Evolutionary conservation across 768 basidiomycete species (phyloP), one percentile per base, ranked within the genome.

Genomic region (Obba rivulosa): DNA sequence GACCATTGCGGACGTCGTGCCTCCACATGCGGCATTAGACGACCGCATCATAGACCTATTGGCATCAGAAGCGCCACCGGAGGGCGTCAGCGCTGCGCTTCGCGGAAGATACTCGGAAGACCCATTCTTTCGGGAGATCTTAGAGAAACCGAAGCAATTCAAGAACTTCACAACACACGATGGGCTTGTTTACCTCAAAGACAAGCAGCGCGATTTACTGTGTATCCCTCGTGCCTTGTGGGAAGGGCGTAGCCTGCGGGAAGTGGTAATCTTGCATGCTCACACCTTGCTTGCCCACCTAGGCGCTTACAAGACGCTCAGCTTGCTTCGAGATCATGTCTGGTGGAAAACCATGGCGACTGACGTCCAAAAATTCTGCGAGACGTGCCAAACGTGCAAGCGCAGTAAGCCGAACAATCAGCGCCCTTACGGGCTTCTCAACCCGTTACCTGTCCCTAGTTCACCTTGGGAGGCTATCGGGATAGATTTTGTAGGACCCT

Each of bases 271-370:
- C 0, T 46, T 45, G 0, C 67, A 72, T 18, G 69, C 67, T 0
- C 72, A 74, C 38, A 68, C 66, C 0, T 9, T 73, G 0, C 41
- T 73, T 1, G 71, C 69, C 0, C 72, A 74, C 38, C 46, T 74
- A 0, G 69, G 72, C 0, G 22, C 56, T 0, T 28, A 16, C 3
- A 74, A 72, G 48, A 73, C 69, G 0, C 8, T 70, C 0, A 34
- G 49, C 0, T 69, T 66, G 25, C 54, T 72, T 0, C 28, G 60
- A 3, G 62, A 69, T n/a, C 48, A 66, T 2, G 63, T 70, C 0
- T 72, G 71, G 69, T 72, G 71, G 71, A 66, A 66, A 14, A 49
- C 57, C 0, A 65, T 73, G 43, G 57, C 53, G 0, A 3, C 35
- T 0, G 68, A 73, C 22, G 51, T 63, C 0, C 38, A 60, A 4